These are phyloP conservation scores for Scutellaria barbata DNA, from an alignment of 257 asterid genomes.

Conservation along the genomic window DNA sequence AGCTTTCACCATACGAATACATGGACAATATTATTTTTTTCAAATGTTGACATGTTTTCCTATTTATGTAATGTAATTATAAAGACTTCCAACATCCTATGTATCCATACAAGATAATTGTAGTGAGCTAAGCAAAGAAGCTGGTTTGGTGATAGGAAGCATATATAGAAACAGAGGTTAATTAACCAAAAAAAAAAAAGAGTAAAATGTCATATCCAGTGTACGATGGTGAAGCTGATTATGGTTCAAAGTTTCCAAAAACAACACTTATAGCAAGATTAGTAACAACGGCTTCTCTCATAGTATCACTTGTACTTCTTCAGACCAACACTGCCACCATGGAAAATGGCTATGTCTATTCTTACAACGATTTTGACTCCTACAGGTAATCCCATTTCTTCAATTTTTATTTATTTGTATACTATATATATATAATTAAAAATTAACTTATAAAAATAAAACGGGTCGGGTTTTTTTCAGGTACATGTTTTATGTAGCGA, in stretches of 20 bases:
- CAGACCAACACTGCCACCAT: conserved; percentile 23
- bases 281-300: conserved; percentile 27
- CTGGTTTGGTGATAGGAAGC: background rate
- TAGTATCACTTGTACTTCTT: conserved; percentile 35
- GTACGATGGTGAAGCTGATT: conserved; percentile 1
- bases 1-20: too few species aligned
- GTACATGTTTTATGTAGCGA: conserved; percentile 34
- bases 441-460: too few species aligned
- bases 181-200: background rate
- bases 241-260: conserved; percentile 20
- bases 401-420: background rate
- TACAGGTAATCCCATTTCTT: conserved; percentile 35
- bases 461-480: background rate
- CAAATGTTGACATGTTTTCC: background rate
- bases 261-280: conserved; percentile 29
- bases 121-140: background rate
- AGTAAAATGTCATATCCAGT: conserved; percentile 29
- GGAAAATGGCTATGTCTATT: background rate
- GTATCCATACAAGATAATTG: background rate
- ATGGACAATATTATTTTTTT: background rate
- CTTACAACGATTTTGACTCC: conserved; percentile 36
- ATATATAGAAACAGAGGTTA: background rate
- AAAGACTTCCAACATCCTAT: background rate
- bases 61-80: background rate
- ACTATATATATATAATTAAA: background rate